phyloP scores from a whole-genome alignment of 176 grass and related monocot genomes.

The Triticum dicoccoides region DNA sequence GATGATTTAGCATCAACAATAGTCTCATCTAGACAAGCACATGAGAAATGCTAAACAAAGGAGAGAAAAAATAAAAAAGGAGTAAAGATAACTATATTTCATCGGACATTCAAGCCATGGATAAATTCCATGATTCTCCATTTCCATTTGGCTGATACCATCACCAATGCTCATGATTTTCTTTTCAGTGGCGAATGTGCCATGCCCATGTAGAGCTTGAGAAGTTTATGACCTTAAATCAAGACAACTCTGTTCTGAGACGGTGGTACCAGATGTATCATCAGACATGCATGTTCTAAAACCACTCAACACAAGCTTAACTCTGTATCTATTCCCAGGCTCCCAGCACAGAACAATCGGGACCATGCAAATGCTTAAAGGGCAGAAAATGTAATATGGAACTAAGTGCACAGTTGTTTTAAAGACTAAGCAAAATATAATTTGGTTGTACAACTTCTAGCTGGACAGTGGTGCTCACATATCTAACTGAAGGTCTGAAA shows the following conservation, averaged over 20 bases:
- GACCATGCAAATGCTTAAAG: neutral
- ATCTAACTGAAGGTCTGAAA: neutral
- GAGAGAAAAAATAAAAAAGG: neutral
- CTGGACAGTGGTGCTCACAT: neutral
- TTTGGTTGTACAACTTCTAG: neutral
- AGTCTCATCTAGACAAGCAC: neutral
- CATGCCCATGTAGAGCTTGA: neutral
- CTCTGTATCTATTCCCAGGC: neutral
- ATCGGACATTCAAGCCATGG: neutral
- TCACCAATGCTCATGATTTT: neutral
- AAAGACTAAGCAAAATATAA: neutral
- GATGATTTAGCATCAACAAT: slow-evolving; percentile 1
- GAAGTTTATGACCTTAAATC: neutral
- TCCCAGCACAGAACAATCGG: neutral
- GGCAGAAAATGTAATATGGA: neutral
- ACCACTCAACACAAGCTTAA: neutral
- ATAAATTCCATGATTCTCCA: neutral
- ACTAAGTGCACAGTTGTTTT: neutral
- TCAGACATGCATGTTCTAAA: neutral
- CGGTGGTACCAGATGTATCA: neutral
- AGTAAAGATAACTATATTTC: neutral
- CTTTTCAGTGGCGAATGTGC: neutral
- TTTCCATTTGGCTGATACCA: neutral
- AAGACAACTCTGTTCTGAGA: neutral
- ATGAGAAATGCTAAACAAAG: slow-evolving; percentile 11